Evolutionary conservation across 208 protist genomes (phyloP).

Genomic region (Crithidia acanthocephali): DNA sequence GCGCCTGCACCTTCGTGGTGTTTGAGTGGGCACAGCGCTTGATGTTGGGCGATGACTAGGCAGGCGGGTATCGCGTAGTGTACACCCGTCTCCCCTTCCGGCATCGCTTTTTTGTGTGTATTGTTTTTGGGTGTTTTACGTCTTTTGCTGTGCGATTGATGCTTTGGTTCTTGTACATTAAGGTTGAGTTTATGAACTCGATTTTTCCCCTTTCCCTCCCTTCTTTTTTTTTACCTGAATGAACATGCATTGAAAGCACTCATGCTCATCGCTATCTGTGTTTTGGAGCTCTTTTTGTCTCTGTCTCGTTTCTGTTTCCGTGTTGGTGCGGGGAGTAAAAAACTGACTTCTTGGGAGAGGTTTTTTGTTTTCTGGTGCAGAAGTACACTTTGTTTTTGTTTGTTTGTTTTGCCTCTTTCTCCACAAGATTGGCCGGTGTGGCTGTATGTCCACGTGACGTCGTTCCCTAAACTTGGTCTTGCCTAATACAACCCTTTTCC

Average conservation of each 20-base stretch:
- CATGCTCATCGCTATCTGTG: too few species aligned
- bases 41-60: constrained; percentile 71
- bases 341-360: constrained; percentile 17
- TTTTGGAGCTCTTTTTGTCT: too few species aligned
- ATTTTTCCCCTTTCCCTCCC: not conserved
- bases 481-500: too few species aligned
- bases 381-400: not conserved
- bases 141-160: not conserved
- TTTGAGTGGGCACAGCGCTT: constrained; percentile 79
- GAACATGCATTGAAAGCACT: too few species aligned
- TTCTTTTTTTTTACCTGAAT: constrained; percentile 7
- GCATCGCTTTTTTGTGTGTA: too few species aligned
- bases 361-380: not conserved
- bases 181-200: not conserved
- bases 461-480: not conserved
- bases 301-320: not conserved
- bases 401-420: not conserved
- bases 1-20: constrained; percentile 85
- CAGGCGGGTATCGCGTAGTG: not conserved
- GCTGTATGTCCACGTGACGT: not conserved
- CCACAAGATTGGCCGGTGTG: not conserved
- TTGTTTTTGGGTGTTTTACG: too few species aligned
- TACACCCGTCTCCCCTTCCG: too few species aligned
- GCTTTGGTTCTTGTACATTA: constrained; percentile 3
- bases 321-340: too few species aligned